Evolutionary conservation across 345 rosid genomes (phyloP), one percentile per base, ranked within the genome.

Genomic region (Noccaea caerulescens): DNA sequence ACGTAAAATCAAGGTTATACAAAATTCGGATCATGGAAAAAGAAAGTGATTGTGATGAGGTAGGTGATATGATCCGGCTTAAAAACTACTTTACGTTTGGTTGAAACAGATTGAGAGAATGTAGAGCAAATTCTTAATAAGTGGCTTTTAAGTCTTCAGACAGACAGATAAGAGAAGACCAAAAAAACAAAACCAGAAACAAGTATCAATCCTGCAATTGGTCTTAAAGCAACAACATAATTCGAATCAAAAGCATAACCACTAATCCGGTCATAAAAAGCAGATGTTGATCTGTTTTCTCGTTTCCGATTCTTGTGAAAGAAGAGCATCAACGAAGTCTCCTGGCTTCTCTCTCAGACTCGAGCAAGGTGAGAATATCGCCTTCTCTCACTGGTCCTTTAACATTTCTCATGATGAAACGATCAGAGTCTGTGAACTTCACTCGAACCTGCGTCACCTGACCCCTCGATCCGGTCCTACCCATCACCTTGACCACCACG

Each of bases 391-490:
- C 81, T 0, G 81, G 81, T 55, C 81, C 81, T 18, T 77, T 38
- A 14, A 62, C 71, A n/a, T 63, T 71, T 6, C 68, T 36, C 76
- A 69, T 71, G 2, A 66, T 76, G 50, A 13, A 65, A 54, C 72
- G 80, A 33, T 76, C 76, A 23, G 75, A 71, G 51, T 76, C 80
- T 0, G 75, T 71, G 61, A 91, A 89, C 87, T 87, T 91, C 14
- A 88, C 95, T 65, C 97, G 78, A 41, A 91, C 96, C 68, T 89
- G 93, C 59, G 97, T 91, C 70, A 89, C 97, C 75, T 91, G 96
- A 23, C 96, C 97, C 60, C 97, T 84, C 0, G 96, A 88, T 8
- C 96, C 97, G 0, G 97, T 91, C 46, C 97, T 75, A 5, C 97
- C 97, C 96, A 91, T 85, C 16, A 91, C 91, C 73, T 91, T 88